Percentiles rank a stretch among this genome's conserved stretches.
Conservation (phyloP, 75 land plant species). For the Gnetum montanum region DNA sequence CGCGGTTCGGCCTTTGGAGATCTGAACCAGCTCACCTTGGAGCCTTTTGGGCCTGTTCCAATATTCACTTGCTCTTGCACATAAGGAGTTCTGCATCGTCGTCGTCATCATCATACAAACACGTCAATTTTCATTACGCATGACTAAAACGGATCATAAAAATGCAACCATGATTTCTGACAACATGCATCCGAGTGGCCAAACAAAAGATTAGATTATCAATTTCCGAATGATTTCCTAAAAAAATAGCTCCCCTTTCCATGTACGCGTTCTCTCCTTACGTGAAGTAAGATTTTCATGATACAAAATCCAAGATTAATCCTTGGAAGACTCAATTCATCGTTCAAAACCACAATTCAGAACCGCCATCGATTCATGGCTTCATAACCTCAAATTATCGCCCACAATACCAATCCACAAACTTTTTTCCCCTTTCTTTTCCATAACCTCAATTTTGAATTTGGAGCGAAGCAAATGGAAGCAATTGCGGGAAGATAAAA, state of each 20-base stretch:
- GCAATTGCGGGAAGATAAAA: too few relatives aligned
- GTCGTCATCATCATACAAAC: background rate
- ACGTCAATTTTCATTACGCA: background rate
- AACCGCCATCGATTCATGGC: background rate
- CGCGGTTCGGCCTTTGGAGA: slow-evolving; percentile 74
- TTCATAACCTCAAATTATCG: background rate
- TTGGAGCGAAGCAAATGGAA: too few relatives aligned
- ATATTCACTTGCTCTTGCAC: slow-evolving; percentile 84
- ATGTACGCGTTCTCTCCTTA: too few relatives aligned
- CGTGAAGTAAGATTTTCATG: too few relatives aligned
- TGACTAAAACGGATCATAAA: slow-evolving; percentile 1
- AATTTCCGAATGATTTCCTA: background rate
- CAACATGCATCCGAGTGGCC: background rate
- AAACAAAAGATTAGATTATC: background rate
- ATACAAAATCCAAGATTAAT: background rate
- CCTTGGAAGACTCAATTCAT: background rate
- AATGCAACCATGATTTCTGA: background rate
- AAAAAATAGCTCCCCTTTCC: too few relatives aligned
- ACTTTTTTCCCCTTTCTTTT: too few relatives aligned
- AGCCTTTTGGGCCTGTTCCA: slow-evolving; percentile 87
- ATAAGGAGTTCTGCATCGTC: slow-evolving; percentile 61
- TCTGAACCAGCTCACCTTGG: slow-evolving; percentile 80
- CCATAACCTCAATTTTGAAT: too few relatives aligned
- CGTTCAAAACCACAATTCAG: background rate
- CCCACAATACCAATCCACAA: background rate